Conservation (phyloP, 257 asterid genomes). For the Penstemon eatonii region DNA sequence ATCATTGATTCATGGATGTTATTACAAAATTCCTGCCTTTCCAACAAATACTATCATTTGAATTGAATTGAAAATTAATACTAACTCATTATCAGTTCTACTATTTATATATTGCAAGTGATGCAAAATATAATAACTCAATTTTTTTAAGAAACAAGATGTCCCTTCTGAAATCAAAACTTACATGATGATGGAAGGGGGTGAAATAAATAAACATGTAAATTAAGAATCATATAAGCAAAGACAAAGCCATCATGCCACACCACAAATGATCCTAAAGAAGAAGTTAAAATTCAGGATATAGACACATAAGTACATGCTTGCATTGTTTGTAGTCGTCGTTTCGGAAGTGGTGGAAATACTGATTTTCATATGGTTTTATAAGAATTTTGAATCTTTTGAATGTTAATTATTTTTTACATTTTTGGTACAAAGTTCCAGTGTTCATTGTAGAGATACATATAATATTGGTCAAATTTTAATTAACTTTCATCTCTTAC, state of each 20-base stretch:
- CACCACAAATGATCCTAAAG: slow-evolving; percentile 29
- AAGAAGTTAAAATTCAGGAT: slow-evolving; percentile 24
- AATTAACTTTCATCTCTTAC: too few relatives aligned
- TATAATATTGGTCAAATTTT: too few relatives aligned
- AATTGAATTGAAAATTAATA: too few relatives aligned
- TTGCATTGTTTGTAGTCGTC: neutral
- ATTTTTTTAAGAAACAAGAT: neutral
- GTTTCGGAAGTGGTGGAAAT: neutral
- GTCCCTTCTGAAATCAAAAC: neutral
- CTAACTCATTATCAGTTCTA: too few relatives aligned
- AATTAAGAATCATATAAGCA: slow-evolving; percentile 14
- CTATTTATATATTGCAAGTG: too few relatives aligned
- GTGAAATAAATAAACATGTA: neutral
- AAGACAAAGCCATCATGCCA: slow-evolving; percentile 33
- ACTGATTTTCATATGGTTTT: neutral
- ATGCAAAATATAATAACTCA: too few relatives aligned
- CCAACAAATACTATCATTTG: too few relatives aligned
- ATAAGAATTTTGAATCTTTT: neutral
- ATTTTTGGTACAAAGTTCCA: too few relatives aligned
- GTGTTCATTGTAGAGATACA: too few relatives aligned
- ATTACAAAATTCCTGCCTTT: too few relatives aligned
- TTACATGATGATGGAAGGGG: slow-evolving; percentile 28
- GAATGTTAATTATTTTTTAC: too few relatives aligned
- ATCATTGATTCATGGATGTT: too few relatives aligned
- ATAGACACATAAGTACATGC: slow-evolving; percentile 4